These are phyloP conservation scores for Phaeosphaeria sp. DNA, from an alignment of 2,329 filamentous ascomycete genomes.

Conservation along the genomic window DNA sequence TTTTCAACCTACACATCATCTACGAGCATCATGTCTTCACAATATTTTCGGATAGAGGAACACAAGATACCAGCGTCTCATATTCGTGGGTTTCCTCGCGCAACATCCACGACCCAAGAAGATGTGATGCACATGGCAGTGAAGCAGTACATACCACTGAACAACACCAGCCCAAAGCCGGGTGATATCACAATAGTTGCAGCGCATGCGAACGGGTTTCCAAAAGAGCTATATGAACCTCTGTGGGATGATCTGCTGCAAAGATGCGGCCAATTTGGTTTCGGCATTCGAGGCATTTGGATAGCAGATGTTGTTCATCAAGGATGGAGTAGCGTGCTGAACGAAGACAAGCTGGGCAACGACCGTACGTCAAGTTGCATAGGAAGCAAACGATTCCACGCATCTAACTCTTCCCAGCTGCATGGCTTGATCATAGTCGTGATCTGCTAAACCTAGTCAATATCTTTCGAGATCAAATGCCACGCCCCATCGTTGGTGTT, in stretches of 20 bases:
- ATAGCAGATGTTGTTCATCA: constrained; percentile 90
- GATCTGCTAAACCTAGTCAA: constrained; percentile 89
- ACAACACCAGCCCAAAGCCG: constrained; percentile 70
- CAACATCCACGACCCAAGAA: constrained; percentile 75
- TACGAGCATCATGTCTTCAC: constrained; percentile 45
- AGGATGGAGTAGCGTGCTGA: constrained; percentile 78
- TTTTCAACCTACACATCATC: background rate
- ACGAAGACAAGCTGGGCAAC: constrained; percentile 78
- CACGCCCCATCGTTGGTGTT: constrained; percentile 80
- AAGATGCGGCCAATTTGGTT: constrained; percentile 62
- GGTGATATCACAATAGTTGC: constrained; percentile 86
- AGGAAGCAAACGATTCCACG: background rate
- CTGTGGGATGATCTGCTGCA: constrained; percentile 83
- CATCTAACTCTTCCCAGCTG: constrained; percentile 58
- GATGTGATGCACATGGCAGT: constrained; percentile 75
- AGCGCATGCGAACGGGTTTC: constrained; percentile 90
- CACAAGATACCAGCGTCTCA: constrained; percentile 73
- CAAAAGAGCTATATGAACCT: constrained; percentile 94
- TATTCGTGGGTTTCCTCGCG: constrained; percentile 80
- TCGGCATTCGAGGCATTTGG: constrained; percentile 83
- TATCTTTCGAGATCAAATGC: constrained; percentile 77
- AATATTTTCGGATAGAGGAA: constrained; percentile 70
- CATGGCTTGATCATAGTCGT: constrained; percentile 84
- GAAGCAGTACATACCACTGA: constrained; percentile 85
- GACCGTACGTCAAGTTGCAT: constrained; percentile 69